Evolutionary conservation across 768 basidiomycete genomes (phyloP).

Genomic region (Galerina marginata): DNA sequence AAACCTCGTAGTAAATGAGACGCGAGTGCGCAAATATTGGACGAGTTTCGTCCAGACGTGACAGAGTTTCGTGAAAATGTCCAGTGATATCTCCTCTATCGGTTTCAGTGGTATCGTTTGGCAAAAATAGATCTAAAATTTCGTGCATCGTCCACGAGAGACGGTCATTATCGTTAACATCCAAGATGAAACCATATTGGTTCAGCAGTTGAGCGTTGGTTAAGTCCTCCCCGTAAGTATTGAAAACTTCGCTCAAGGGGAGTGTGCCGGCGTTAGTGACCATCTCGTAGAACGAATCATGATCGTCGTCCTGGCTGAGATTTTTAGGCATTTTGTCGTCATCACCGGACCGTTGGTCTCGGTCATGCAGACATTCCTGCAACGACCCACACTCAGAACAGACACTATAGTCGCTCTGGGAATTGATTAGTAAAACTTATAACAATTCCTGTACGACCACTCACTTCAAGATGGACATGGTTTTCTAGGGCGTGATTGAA

Average conservation of each 20-base stretch:
- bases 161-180: slow-evolving; percentile 72
- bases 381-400: slow-evolving; percentile 76
- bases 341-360: slow-evolving; percentile 30
- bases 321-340: not conserved
- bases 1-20: slow-evolving; percentile 22
- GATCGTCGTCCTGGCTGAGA: slow-evolving; percentile 9
- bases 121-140: slow-evolving; percentile 19
- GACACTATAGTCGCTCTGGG: slow-evolving; percentile 74
- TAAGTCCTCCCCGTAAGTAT: slow-evolving; percentile 75
- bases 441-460: slow-evolving; percentile 7
- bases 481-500: slow-evolving; percentile 78
- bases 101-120: not conserved
- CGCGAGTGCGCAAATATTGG: slow-evolving; percentile 17
- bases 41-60: not conserved
- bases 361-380: slow-evolving; percentile 67
- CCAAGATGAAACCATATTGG: slow-evolving; percentile 78
- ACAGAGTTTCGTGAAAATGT: not conserved
- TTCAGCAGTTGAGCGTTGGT: slow-evolving; percentile 69
- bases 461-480: slow-evolving; percentile 76
- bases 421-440: not conserved
- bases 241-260: slow-evolving; percentile 66
- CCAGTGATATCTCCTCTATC: not conserved
- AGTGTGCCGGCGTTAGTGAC: slow-evolving; percentile 59
- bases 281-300: slow-evolving; percentile 66
- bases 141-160: slow-evolving; percentile 48